Conservation (phyloP, 225 moss, liverwort and hornwort genomes). For the Physcomitrellopsis africana region DNA sequence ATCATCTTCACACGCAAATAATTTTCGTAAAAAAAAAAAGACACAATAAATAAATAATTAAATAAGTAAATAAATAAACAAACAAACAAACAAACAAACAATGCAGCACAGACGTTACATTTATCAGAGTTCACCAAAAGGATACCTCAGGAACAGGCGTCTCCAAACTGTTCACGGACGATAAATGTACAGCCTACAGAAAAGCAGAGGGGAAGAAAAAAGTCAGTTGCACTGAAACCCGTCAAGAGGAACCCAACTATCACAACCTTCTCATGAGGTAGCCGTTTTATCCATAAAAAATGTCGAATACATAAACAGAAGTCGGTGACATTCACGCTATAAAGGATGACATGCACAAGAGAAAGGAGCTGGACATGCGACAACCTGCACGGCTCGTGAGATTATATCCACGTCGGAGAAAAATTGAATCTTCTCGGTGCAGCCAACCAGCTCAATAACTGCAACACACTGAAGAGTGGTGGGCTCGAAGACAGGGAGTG, state of each 20-base stretch:
- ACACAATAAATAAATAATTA: neutral
- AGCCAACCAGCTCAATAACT: slow-evolving; percentile 83
- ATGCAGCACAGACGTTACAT: too few relatives aligned
- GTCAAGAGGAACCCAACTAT: neutral
- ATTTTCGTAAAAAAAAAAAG: neutral
- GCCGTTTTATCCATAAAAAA: too few relatives aligned
- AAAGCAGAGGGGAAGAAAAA: neutral
- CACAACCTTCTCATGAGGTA: too few relatives aligned
- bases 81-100: neutral
- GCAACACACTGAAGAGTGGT: slow-evolving; percentile 58
- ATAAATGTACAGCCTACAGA: slow-evolving; percentile 34
- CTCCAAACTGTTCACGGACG: slow-evolving; percentile 32
- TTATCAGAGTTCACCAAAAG: neutral
- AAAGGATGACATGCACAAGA: neutral
- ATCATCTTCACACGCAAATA: neutral
- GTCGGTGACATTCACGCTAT: too few relatives aligned
- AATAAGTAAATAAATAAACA: too few relatives aligned
- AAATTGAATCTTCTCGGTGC: slow-evolving; percentile 71
- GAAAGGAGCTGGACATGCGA: neutral
- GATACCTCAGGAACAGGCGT: slow-evolving; percentile 36
- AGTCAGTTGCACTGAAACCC: neutral
- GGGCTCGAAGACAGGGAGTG: slow-evolving; percentile 74
- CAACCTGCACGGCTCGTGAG: slow-evolving; percentile 76
- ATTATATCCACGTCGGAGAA: slow-evolving; percentile 71
- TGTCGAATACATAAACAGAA: too few relatives aligned